Evolutionary conservation across 495 filamentous ascomycete species (phyloP).

Genomic region (Amorphotheca resinae): DNA sequence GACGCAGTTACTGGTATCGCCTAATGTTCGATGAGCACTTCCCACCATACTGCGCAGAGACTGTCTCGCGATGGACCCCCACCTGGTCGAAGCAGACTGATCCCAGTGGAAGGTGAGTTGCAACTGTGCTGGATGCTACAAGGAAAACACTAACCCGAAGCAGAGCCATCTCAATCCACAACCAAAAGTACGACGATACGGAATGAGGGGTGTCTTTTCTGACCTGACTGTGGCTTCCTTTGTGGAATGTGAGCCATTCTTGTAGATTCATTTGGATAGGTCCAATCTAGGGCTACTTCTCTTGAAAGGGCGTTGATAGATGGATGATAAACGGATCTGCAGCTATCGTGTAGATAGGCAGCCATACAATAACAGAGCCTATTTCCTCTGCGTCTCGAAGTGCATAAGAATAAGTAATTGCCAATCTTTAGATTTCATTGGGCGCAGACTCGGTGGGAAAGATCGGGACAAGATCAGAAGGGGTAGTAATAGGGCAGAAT

Average conservation of each 20-base stretch:
- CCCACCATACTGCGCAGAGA: slow-evolving; percentile 77
- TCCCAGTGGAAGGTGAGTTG: slow-evolving; percentile 51
- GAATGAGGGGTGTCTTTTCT: slow-evolving; percentile 11
- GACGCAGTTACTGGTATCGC: slow-evolving; percentile 79
- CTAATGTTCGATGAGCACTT: slow-evolving; percentile 98
- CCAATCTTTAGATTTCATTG: too few species aligned
- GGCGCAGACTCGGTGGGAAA: too few species aligned
- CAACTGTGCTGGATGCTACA: neutral
- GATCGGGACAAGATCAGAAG: too few species aligned
- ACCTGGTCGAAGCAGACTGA: slow-evolving; percentile 95
- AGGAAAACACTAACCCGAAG: neutral
- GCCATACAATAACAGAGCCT: too few species aligned
- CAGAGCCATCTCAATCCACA: slow-evolving; percentile 60
- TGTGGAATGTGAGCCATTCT: slow-evolving; percentile 13
- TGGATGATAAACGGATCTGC: too few species aligned
- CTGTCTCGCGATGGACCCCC: slow-evolving; percentile 95
- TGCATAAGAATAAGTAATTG: too few species aligned
- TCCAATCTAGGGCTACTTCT: neutral
- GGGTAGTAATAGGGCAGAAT: too few species aligned
- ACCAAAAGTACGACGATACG: slow-evolving; percentile 48
- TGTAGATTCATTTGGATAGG: slow-evolving; percentile 13
- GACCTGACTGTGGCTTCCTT: neutral
- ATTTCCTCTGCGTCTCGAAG: too few species aligned
- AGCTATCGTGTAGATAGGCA: too few species aligned
- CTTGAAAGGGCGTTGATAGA: too few species aligned